These are phyloP conservation scores for Exophiala sp. DNA, from an alignment of 2,329 filamentous ascomycete species.

Conservation along the genomic window DNA sequence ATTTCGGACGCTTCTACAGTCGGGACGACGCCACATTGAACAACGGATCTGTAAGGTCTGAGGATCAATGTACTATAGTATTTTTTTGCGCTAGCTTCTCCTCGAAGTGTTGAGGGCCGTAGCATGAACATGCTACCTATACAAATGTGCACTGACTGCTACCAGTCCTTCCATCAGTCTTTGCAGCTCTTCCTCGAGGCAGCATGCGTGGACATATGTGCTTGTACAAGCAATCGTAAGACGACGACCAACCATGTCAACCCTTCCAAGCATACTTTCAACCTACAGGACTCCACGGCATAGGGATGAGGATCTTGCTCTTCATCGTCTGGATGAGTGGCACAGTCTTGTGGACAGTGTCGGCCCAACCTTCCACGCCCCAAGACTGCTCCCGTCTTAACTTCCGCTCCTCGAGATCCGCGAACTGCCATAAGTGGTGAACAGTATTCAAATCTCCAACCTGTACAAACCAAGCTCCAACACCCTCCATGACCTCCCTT, in stretches of 20 bases:
- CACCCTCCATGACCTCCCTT: constrained; percentile 96
- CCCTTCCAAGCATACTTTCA: constrained; percentile 38
- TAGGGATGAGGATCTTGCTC: constrained; percentile 85
- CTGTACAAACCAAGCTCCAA: constrained; percentile 98
- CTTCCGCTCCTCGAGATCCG: constrained; percentile 90
- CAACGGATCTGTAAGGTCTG: too few species aligned
- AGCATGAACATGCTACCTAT: too few species aligned
- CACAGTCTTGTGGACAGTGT: constrained; percentile 97
- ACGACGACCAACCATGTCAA: too few species aligned
- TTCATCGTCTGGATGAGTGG: constrained; percentile 96
- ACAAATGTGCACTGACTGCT: too few species aligned
- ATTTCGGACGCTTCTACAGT: background rate
- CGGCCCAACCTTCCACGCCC: constrained; percentile 90
- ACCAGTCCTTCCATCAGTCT: too few species aligned
- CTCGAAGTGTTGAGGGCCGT: too few species aligned
- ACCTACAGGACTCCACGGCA: constrained; percentile 93
- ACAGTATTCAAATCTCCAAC: constrained; percentile 97
- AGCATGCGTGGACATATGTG: too few species aligned
- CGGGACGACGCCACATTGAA: too few species aligned
- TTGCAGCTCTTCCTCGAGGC: too few species aligned
- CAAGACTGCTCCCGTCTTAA: constrained; percentile 89
- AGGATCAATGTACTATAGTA: too few species aligned
- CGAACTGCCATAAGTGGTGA: constrained; percentile 98
- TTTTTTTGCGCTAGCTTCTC: too few species aligned
- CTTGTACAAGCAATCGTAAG: too few species aligned